Evolutionary conservation across 768 basidiomycete genomes (phyloP).

Genomic region (Boletus pseudo-olivaceus): DNA sequence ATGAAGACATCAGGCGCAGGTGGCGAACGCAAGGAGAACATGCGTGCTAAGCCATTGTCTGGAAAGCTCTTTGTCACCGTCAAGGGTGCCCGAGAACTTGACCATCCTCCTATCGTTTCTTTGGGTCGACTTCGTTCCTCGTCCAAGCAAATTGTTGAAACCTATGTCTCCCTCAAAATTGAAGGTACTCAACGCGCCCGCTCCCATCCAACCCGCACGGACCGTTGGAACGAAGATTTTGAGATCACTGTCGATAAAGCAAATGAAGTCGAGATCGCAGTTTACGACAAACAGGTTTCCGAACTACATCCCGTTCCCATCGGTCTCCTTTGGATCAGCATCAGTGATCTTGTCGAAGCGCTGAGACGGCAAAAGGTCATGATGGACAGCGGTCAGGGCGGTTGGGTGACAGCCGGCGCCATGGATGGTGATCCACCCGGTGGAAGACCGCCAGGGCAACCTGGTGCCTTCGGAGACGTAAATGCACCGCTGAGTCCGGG

Average conservation of each 20-base stretch:
- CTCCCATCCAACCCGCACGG: constrained; percentile 89
- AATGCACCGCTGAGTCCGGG: constrained; percentile 39
- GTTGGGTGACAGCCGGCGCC: constrained; percentile 94
- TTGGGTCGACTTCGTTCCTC: constrained; percentile 67
- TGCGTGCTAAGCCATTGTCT: constrained; percentile 90
- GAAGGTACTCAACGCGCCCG: constrained; percentile 92
- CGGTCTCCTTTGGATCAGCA: constrained; percentile 91
- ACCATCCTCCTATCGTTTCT: constrained; percentile 78
- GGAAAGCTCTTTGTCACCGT: constrained; percentile 89
- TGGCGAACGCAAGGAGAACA: constrained; percentile 87
- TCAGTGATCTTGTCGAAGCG: constrained; percentile 92
- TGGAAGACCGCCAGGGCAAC: constrained; percentile 47
- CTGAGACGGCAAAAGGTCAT: constrained; percentile 88
- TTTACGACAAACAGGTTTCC: constrained; percentile 88
- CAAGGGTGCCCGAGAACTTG: constrained; percentile 88
- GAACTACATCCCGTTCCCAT: constrained; percentile 84
- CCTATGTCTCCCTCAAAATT: constrained; percentile 90
- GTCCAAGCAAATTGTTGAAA: constrained; percentile 75
- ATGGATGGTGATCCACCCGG: constrained; percentile 63
- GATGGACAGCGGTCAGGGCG: constrained; percentile 79
- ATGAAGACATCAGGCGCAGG: constrained; percentile 47
- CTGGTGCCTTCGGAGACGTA: constrained; percentile 46
- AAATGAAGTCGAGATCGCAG: constrained; percentile 94
- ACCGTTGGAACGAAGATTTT: constrained; percentile 97
- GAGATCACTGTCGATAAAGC: constrained; percentile 97